These are phyloP conservation scores for Neopestalotiopsis sp. DNA, from an alignment of 2,329 filamentous ascomycete genomes.

Conservation along the genomic window DNA sequence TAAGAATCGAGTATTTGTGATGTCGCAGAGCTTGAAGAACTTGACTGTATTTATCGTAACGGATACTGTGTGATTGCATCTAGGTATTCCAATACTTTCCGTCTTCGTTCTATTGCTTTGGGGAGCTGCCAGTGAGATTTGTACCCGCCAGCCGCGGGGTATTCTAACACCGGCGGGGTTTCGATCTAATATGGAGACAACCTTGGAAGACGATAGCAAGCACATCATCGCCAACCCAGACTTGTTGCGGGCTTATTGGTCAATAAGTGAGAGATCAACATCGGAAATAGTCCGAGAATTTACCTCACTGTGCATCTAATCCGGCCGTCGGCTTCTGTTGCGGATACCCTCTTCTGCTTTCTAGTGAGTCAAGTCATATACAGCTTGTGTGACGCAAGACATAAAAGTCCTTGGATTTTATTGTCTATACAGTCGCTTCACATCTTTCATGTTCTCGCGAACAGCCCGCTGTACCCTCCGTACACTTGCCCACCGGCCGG, in stretches of 20 bases:
- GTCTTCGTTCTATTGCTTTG: not conserved
- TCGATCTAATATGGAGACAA: not conserved
- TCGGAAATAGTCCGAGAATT: not conserved
- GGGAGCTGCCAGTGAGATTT: not conserved
- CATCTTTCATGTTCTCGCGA: conserved; percentile 15
- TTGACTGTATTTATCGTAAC: not conserved
- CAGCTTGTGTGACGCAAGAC: not conserved
- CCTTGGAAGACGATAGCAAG: conserved; percentile 2
- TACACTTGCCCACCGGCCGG: conserved; percentile 10
- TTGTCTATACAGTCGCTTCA: not conserved
- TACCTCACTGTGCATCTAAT: conserved; percentile 1
- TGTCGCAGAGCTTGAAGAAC: too few relatives aligned
- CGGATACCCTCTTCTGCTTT: not conserved
- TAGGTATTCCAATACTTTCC: not conserved
- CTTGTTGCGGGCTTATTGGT: conserved; percentile 1
- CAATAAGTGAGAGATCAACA: conserved; percentile 8
- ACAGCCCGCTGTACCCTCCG: conserved; percentile 23
- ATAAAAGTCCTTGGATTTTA: not conserved
- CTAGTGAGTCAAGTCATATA: not conserved
- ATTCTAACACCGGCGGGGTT: conserved; percentile 5
- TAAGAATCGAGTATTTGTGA: too few relatives aligned
- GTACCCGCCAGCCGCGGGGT: conserved; percentile 4
- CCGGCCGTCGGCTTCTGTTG: not conserved
- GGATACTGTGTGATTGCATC: not conserved
- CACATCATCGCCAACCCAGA: conserved; percentile 9